Evolutionary conservation across 2,329 filamentous ascomycete genomes (phyloP).

Genomic region (Monilinia fructicola): DNA sequence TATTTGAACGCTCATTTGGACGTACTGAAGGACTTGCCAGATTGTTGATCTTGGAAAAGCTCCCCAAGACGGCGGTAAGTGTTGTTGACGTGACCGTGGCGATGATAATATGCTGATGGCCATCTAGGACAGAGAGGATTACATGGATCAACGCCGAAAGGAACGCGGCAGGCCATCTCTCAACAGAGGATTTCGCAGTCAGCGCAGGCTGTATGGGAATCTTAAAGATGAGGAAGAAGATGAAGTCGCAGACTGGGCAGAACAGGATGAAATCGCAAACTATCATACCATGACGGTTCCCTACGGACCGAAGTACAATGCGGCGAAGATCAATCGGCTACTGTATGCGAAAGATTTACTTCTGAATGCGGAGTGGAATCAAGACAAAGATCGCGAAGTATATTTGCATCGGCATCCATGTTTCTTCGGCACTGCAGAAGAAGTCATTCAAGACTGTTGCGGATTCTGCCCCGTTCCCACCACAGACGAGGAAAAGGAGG

Average conservation of each 20-base stretch:
- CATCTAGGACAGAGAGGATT: conserved; percentile 60
- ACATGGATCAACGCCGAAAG: conserved; percentile 65
- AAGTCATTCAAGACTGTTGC: conserved; percentile 80
- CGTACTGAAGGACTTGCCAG: conserved; percentile 75
- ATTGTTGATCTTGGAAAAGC: conserved; percentile 74
- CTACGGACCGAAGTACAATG: conserved; percentile 61
- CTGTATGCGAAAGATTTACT: conserved; percentile 79
- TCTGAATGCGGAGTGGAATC: conserved; percentile 86
- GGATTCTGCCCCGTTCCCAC: conserved; percentile 70
- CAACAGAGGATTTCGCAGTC: conserved; percentile 45
- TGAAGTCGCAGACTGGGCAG: conserved; percentile 77
- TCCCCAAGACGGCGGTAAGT: conserved; percentile 58
- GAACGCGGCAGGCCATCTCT: conserved; percentile 69
- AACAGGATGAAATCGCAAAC: conserved; percentile 71
- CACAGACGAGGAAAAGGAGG: conserved; percentile 69
- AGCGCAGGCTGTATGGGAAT: conserved; percentile 58
- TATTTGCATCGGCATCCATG: conserved; percentile 81
- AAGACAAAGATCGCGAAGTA: conserved; percentile 69
- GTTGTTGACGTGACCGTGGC: neutral
- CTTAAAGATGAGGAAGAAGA: conserved; percentile 77
- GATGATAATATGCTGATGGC: neutral
- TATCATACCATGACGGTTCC: conserved; percentile 77
- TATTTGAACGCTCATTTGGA: conserved; percentile 78
- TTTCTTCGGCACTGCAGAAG: conserved; percentile 74
- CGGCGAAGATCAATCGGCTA: conserved; percentile 75